Percentiles rank a stretch among this genome's conserved stretches.
phyloP scores from a whole-genome alignment of 164 flowering plant species.

The Dillenia turbinata region DNA sequence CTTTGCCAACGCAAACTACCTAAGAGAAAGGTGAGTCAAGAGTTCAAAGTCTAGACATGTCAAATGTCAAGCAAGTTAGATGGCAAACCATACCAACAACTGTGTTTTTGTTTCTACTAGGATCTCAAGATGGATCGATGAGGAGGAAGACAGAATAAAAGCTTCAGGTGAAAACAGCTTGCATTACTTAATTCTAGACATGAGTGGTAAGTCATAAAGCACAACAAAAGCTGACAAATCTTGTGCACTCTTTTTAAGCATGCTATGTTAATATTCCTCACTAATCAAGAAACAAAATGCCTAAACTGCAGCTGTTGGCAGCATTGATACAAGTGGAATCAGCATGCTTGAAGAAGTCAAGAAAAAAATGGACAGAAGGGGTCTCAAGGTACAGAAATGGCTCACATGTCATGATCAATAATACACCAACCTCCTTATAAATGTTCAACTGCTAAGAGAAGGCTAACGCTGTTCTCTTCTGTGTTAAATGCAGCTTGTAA shows the following conservation, averaged over 20 bases:
- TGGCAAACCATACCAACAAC: no score
- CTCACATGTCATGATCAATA: no score
- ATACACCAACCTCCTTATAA: neutral
- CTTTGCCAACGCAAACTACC: slow-evolving; percentile 67
- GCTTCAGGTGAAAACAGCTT: slow-evolving; percentile 36
- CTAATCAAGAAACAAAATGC: neutral
- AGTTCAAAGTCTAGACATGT: neutral
- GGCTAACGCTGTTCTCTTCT: no score
- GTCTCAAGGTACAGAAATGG: slow-evolving; percentile 46
- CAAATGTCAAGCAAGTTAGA: neutral
- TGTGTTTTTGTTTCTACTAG: slow-evolving; percentile 11
- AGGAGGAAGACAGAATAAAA: slow-evolving; percentile 70
- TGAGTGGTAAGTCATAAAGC: slow-evolving; percentile 40
- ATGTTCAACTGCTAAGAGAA: neutral
- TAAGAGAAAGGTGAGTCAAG: slow-evolving; percentile 64
- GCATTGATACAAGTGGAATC: slow-evolving; percentile 84
- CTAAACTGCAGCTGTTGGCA: slow-evolving; percentile 46
- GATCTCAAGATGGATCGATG: slow-evolving; percentile 58
- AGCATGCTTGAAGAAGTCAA: slow-evolving; percentile 69
- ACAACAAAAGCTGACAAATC: no score
- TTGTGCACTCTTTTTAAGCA: neutral
- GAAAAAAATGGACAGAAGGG: slow-evolving; percentile 44
- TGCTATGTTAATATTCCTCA: no score
- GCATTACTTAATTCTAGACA: slow-evolving; percentile 67
- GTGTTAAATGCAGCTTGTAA: slow-evolving; percentile 33